These are phyloP conservation scores for Pythium biforme DNA, from an alignment of 352 stramenopile species.

Conservation along the genomic window DNA sequence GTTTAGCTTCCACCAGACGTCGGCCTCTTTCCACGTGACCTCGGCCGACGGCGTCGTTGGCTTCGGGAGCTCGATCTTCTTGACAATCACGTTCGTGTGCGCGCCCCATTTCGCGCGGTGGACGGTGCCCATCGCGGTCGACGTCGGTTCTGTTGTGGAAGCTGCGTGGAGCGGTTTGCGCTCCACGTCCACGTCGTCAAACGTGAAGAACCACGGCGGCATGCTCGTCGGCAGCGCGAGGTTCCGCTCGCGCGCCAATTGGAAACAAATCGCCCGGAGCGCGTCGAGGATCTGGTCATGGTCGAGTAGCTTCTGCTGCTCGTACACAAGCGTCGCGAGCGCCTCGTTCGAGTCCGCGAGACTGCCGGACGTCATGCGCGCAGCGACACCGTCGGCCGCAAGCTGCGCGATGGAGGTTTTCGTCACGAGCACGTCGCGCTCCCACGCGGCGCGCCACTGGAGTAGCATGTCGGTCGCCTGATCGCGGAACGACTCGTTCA, in stretches of 20 bases:
- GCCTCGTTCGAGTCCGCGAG: conserved; percentile 17
- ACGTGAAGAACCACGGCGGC: conserved; percentile 30
- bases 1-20: conserved; percentile 34
- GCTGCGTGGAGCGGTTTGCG: background rate
- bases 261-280: conserved; percentile 20
- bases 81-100: conserved; percentile 23
- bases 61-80: conserved; percentile 13
- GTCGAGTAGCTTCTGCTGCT: conserved; percentile 14
- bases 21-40: conserved; percentile 26
- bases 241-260: conserved; percentile 18
- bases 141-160: background rate
- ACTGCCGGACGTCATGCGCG: conserved; percentile 1
- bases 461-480: conserved; percentile 7
- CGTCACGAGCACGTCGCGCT: conserved; percentile 13
- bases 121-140: conserved; percentile 18
- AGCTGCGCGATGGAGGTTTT: conserved; percentile 12
- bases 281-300: conserved; percentile 16
- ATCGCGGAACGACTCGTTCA: conserved; percentile 17
- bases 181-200: conserved; percentile 25
- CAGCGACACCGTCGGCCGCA: conserved; percentile 12
- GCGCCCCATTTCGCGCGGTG: conserved; percentile 17
- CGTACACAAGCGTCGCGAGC: conserved; percentile 17
- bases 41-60: conserved; percentile 1
- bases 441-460: conserved; percentile 17
- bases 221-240: conserved; percentile 13